Evolutionary conservation across 2,329 filamentous ascomycete species (phyloP).

Genomic region (Leptographium procerum): DNA sequence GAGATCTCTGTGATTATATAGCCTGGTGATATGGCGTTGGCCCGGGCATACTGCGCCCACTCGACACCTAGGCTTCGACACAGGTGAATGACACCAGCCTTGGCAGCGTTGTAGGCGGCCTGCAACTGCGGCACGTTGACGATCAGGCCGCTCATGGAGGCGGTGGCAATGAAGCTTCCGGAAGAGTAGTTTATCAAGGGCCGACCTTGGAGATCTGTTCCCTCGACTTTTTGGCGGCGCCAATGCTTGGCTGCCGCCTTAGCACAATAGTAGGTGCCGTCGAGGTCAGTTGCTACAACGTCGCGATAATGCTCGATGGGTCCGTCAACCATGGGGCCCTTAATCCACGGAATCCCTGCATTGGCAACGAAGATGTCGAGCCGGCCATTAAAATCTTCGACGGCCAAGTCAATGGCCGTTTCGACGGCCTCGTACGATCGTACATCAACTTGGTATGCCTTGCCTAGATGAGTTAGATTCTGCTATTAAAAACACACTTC

Average conservation of each 20-base stretch:
- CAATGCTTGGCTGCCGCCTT: conserved; percentile 58
- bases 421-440: conserved; percentile 39
- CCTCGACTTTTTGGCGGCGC: conserved; percentile 56
- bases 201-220: conserved; percentile 48
- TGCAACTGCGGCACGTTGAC: conserved; percentile 68
- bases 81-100: conserved; percentile 49
- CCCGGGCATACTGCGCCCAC: conserved; percentile 62
- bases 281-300: conserved; percentile 59
- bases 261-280: conserved; percentile 68
- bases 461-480: conserved; percentile 26
- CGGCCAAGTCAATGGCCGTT: conserved; percentile 35
- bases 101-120: conserved; percentile 62
- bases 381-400: conserved; percentile 58
- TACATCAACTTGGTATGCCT: conserved; percentile 51
- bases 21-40: conserved; percentile 60
- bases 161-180: conserved; percentile 65
- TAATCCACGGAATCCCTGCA: conserved; percentile 62
- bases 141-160: conserved; percentile 66
- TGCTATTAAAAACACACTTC: too few relatives aligned
- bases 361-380: conserved; percentile 73
- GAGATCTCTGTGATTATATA: conserved; percentile 66
- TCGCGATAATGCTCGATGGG: conserved; percentile 52
- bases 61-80: conserved; percentile 65
- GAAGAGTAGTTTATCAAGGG: conserved; percentile 47
- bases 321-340: conserved; percentile 58